Percentiles rank a stretch among this genome's conserved stretches.
phyloP scores from a whole-genome alignment of 2,329 filamentous ascomycete species.

The Aciculosporium take region DNA sequence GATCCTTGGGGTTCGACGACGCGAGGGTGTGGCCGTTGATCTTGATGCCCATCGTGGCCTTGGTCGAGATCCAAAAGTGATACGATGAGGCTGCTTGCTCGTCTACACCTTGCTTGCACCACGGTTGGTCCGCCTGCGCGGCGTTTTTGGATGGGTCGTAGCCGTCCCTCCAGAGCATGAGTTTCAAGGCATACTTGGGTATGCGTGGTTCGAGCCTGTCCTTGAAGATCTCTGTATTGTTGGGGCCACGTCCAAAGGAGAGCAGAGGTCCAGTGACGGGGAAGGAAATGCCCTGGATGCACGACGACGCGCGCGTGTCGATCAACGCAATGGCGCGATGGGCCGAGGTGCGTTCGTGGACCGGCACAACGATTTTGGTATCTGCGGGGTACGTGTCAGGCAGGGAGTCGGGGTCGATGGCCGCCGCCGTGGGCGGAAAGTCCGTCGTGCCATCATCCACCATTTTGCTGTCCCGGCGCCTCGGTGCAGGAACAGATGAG shows the following conservation, averaged over 20 bases:
- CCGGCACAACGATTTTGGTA: conserved; percentile 21
- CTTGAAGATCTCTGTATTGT: conserved; percentile 55
- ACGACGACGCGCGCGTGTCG: conserved; percentile 50
- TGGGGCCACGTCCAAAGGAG: conserved; percentile 60
- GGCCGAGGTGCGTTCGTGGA: conserved; percentile 17
- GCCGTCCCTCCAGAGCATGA: conserved; percentile 58
- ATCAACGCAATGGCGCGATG: conserved; percentile 48
- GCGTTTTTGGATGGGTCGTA: conserved; percentile 44
- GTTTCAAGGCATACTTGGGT: conserved; percentile 67
- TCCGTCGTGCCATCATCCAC: conserved; percentile 14
- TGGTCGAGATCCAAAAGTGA: conserved; percentile 64
- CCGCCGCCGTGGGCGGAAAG: conserved; percentile 19
- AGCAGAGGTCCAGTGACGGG: conserved; percentile 52
- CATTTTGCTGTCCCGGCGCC: conserved; percentile 11
- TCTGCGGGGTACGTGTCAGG: conserved; percentile 24
- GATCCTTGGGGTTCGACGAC: conserved; percentile 39
- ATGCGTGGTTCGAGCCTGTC: conserved; percentile 53
- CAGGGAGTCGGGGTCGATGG: conserved; percentile 14
- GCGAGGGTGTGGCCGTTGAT: conserved; percentile 59
- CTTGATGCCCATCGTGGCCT: conserved; percentile 59
- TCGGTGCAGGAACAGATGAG: conserved; percentile 10
- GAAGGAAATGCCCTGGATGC: conserved; percentile 46
- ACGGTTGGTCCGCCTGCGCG: conserved; percentile 38
- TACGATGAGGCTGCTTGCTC: conserved; percentile 37
- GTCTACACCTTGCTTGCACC: conserved; percentile 18